A percentile compares a stretch with the other conserved stretches of the same genome.
Evolutionary conservation across 2,329 filamentous ascomycete genomes (phyloP).

Genomic region (Neospermospora avenae): DNA sequence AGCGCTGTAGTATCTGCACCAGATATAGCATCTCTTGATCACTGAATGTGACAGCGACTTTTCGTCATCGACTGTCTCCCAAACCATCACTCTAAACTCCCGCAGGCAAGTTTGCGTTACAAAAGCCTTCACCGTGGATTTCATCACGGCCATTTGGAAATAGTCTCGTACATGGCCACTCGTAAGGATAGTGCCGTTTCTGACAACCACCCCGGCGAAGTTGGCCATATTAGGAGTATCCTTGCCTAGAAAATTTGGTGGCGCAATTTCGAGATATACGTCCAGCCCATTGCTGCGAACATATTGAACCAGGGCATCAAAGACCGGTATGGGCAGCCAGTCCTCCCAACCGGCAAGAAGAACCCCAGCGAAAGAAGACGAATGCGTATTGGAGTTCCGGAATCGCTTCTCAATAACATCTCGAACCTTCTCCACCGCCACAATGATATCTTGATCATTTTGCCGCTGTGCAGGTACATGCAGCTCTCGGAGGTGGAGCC

Average conservation of each 20-base stretch:
- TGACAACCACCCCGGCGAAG: slow-evolving; percentile 4
- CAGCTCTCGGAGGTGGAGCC: slow-evolving; percentile 1
- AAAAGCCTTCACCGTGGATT: slow-evolving; percentile 6
- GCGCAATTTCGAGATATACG: slow-evolving; percentile 6
- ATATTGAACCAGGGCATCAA: slow-evolving; percentile 5
- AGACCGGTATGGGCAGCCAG: slow-evolving; percentile 1
- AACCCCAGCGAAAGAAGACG: not conserved
- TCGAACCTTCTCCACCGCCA: slow-evolving; percentile 4
- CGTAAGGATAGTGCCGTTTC: slow-evolving; percentile 5
- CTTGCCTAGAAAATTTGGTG: not conserved
- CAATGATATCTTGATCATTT: slow-evolving; percentile 1
- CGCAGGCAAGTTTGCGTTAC: slow-evolving; percentile 8
- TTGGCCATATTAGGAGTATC: slow-evolving; percentile 6
- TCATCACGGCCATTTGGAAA: slow-evolving; percentile 11
- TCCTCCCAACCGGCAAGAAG: slow-evolving; percentile 8
- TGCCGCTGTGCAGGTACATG: not conserved
- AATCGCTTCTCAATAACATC: slow-evolving; percentile 1
- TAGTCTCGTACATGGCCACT: slow-evolving; percentile 7
- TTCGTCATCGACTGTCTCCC: slow-evolving; percentile 7
- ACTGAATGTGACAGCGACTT: slow-evolving; percentile 4
- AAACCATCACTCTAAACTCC: slow-evolving; percentile 6
- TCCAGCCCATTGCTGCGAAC: slow-evolving; percentile 1
- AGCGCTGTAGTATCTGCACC: slow-evolving; percentile 9
- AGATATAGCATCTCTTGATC: slow-evolving; percentile 9
- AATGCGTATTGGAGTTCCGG: not conserved